Evolutionary conservation across 371 early-diverging fungal species (phyloP).

Genomic region (Coemansia sp.): DNA sequence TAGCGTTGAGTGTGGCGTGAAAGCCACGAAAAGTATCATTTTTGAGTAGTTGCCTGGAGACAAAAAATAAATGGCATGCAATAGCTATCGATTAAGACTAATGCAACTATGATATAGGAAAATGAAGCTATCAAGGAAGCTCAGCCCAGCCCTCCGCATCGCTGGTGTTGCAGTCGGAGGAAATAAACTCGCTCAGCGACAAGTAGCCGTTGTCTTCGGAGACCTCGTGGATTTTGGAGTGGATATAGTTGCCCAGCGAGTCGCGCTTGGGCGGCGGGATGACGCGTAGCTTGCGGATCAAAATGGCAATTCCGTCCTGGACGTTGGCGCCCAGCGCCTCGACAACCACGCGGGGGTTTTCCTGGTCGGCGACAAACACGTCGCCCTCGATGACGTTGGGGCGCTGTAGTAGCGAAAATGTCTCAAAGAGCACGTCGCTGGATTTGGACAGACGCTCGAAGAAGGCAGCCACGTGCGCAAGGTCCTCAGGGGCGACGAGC

Average conservation of each 20-base stretch:
- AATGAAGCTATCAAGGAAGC: neutral
- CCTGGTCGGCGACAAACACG: conserved; percentile 18
- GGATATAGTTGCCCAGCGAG: conserved; percentile 21
- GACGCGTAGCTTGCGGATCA: conserved; percentile 25
- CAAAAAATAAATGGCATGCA: too few species aligned
- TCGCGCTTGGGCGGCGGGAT: conserved; percentile 23
- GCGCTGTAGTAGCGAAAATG: conserved; percentile 36
- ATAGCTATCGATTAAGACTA: too few species aligned
- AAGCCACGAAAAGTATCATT: neutral
- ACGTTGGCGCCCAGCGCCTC: conserved; percentile 43
- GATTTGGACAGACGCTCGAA: conserved; percentile 34
- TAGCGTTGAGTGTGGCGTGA: too few species aligned
- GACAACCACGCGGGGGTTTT: conserved; percentile 30
- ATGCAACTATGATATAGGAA: neutral
- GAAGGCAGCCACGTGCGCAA: conserved; percentile 23
- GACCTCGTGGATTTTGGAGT: conserved; percentile 18
- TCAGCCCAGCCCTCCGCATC: conserved; percentile 10
- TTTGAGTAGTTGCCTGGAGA: too few species aligned
- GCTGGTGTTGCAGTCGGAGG: conserved; percentile 30
- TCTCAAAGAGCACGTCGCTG: conserved; percentile 40
- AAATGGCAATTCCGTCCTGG: conserved; percentile 41
- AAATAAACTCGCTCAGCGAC: conserved; percentile 32
- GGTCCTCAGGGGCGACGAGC: conserved; percentile 44
- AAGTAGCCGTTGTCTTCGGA: conserved; percentile 38
- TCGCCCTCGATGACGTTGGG: conserved; percentile 45